Conservation (phyloP, 352 stramenopile genomes). For the Peronosclerospora sorghi region DNA sequence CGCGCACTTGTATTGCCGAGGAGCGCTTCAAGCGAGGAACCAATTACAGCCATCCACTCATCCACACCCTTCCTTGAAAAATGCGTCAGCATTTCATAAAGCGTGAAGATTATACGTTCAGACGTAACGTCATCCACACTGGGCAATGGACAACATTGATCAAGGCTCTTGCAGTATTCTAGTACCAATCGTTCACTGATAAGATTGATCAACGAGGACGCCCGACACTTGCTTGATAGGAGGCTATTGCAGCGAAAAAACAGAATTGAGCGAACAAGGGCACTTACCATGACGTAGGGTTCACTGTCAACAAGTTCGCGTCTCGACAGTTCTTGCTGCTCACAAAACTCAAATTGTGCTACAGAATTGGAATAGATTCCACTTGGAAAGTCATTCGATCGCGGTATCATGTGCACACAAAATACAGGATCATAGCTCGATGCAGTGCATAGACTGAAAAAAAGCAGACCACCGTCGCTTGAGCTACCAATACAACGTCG, state of each 20-base stretch:
- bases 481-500: slow-evolving; percentile 4
- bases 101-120: slow-evolving; percentile 11
- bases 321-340: slow-evolving; percentile 4
- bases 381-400: not conserved
- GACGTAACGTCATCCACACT: slow-evolving; percentile 10
- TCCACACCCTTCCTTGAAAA: slow-evolving; percentile 9
- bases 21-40: slow-evolving; percentile 9
- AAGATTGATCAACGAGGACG: slow-evolving; percentile 21
- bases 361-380: not conserved
- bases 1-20: slow-evolving; percentile 8
- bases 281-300: slow-evolving; percentile 17
- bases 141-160: not conserved
- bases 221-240: slow-evolving; percentile 7
- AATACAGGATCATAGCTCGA: slow-evolving; percentile 17
- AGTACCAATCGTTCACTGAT: slow-evolving; percentile 23
- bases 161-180: slow-evolving; percentile 12
- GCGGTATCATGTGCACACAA: slow-evolving; percentile 18
- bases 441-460: too few species aligned
- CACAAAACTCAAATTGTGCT: slow-evolving; percentile 16
- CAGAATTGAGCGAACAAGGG: slow-evolving; percentile 22
- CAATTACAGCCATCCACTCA: slow-evolving; percentile 15
- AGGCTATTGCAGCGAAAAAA: slow-evolving; percentile 4
- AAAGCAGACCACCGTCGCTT: slow-evolving; percentile 1
- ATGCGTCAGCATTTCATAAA: slow-evolving; percentile 15
- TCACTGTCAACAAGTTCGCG: slow-evolving; percentile 16